These are phyloP conservation scores for Ceratobasidium sp. DNA, from an alignment of 1,284 basidiomycete species.

Conservation along the genomic window DNA sequence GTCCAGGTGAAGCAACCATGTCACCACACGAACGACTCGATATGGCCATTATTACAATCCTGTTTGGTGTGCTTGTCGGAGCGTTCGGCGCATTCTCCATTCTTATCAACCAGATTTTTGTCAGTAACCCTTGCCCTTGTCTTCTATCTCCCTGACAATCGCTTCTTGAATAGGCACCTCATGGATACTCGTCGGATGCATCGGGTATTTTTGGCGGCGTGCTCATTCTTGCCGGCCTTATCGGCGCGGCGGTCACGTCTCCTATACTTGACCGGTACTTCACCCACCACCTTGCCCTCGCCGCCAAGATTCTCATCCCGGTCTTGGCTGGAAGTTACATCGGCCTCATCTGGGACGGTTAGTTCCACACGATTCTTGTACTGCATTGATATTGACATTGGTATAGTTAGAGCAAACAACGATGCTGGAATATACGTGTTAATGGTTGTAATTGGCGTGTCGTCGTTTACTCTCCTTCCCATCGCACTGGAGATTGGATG, in stretches of 20 bases:
- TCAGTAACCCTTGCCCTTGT: slow-evolving; percentile 55
- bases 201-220: slow-evolving; percentile 69
- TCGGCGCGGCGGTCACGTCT: slow-evolving; percentile 72
- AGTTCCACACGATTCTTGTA: slow-evolving; percentile 49
- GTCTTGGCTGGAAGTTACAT: slow-evolving; percentile 71
- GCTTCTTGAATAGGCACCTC: slow-evolving; percentile 66
- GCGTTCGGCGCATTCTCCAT: slow-evolving; percentile 71
- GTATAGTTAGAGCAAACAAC: slow-evolving; percentile 70
- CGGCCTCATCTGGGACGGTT: slow-evolving; percentile 79
- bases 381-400: background rate
- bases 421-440: slow-evolving; percentile 71
- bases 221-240: slow-evolving; percentile 66
- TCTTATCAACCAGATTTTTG: slow-evolving; percentile 75
- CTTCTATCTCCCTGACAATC: background rate
- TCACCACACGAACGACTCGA: slow-evolving; percentile 73
- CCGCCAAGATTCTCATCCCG: slow-evolving; percentile 72
- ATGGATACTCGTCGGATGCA: slow-evolving; percentile 73
- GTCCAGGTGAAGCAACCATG: slow-evolving; percentile 67
- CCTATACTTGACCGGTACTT: slow-evolving; percentile 84
- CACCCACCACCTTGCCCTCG: slow-evolving; percentile 74
- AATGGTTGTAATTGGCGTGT: slow-evolving; percentile 74
- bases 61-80: slow-evolving; percentile 75
- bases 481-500: slow-evolving; percentile 79
- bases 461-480: slow-evolving; percentile 76
- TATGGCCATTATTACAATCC: slow-evolving; percentile 68